Percentiles rank a stretch among this genome's conserved stretches.
Conservation (phyloP, 768 basidiomycete species). For the Lactarius tabidus region DNA sequence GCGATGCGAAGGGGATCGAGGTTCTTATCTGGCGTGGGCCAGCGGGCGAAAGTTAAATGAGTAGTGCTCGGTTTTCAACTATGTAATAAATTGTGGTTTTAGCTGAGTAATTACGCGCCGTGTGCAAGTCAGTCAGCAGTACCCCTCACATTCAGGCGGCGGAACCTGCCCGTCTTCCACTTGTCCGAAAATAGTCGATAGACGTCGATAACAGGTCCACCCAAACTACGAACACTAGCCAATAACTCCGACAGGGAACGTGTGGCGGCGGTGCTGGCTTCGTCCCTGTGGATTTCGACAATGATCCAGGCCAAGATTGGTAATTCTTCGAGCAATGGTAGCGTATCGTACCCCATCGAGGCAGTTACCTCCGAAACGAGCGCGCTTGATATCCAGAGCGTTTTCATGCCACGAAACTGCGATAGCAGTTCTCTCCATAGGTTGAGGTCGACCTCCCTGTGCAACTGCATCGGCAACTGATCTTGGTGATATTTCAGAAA, state of each 20-base stretch:
- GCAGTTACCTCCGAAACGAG: background rate
- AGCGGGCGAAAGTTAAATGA: background rate
- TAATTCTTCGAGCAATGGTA: background rate
- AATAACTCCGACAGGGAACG: background rate
- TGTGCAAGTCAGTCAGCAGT: background rate
- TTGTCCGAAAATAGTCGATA: conserved; percentile 4
- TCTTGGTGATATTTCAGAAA: background rate
- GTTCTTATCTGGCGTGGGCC: conserved; percentile 11
- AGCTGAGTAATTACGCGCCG: no score
- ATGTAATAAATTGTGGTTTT: background rate
- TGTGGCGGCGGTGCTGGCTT: background rate
- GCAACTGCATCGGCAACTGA: background rate
- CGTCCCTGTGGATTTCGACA: background rate
- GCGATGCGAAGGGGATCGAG: background rate
- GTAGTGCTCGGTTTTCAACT: background rate
- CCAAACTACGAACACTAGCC: background rate
- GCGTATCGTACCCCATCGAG: background rate
- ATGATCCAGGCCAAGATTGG: conserved; percentile 2
- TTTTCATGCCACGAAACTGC: conserved; percentile 1
- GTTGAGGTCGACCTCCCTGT: background rate
- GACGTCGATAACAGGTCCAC: background rate
- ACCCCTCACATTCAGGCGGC: background rate
- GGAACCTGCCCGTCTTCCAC: background rate
- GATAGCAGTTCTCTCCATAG: background rate
- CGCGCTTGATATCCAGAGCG: conserved; percentile 8